Evolutionary conservation across 83 land plant species (phyloP), one percentile per base, ranked within the genome.

Genomic region (Picea engelmannii): DNA sequence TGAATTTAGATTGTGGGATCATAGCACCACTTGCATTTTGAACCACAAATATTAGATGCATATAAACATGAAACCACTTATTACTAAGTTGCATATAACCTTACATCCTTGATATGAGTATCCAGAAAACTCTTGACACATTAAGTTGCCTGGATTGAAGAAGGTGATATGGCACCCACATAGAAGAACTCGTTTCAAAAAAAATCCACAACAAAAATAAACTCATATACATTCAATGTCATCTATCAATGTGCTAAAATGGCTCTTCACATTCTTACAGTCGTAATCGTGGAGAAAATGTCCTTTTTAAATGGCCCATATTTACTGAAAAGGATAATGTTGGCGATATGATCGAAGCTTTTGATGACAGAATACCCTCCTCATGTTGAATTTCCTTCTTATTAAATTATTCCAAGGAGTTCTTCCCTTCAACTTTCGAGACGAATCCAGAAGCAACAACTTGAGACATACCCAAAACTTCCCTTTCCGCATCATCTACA

Each of bases 401-500:
- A 38, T 11, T 18, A 24, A 59, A 35, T 74, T 81, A 79, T 60
- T 21, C 17, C 16, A 16, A 23, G 11, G n/a, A 42, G 12, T 3
- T 60, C 18, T 52, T 60, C 4, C 49, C 64, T 58, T 42, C 44
- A 42, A 42, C 2, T 42, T 2, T 42, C 44, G 44, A 42, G 44
- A 5, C 44, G 6, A 42, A 21, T 71, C 65, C 21, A 71, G 24
- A 24, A 31, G 44, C 63, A 71, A 42, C 42, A 55, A 47, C 83
- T 13, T 74, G 44, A 55, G 78, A 59, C n/a, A 70, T 74, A 55
- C 44, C 66, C 40, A 68, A 9, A 52, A 81, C 83, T 59, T 81
- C 79, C 17, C 60, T 52, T 60, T 81, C 83, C 42, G 49, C 83
- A 60, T 81, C 83, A 74, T 81, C 79, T 12, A 81, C 83, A 81